Conservation (phyloP, 2,329 filamentous ascomycete genomes). For the Sphaerulina vaccinii region DNA sequence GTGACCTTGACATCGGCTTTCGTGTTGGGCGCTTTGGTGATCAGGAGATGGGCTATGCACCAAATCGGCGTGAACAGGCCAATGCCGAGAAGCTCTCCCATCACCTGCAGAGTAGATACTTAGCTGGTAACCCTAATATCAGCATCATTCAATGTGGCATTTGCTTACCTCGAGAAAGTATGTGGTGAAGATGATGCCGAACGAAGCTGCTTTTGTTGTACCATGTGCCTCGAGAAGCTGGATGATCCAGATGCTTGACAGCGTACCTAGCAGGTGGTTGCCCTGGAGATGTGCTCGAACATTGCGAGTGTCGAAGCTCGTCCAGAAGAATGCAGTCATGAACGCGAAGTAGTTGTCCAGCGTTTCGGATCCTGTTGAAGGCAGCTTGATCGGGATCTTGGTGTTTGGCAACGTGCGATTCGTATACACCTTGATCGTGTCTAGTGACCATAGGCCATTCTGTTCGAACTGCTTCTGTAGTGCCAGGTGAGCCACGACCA, state of each 20-base stretch:
- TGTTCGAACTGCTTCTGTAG: conserved; percentile 23
- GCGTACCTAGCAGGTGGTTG: conserved; percentile 25
- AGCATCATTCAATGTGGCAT: no score
- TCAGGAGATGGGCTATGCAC: conserved; percentile 23
- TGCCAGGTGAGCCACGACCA: conserved; percentile 18
- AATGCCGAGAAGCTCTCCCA: conserved; percentile 28
- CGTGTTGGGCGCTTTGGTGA: conserved; percentile 11
- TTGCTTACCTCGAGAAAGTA: conserved; percentile 21
- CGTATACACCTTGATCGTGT: conserved; percentile 18
- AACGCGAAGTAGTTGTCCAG: conserved; percentile 28
- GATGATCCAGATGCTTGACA: conserved; percentile 24
- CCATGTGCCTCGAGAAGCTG: conserved; percentile 26
- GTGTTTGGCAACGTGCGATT: conserved; percentile 24
- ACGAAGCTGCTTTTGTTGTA: conserved; percentile 3
- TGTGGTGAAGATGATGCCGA: conserved; percentile 16
- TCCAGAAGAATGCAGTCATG: conserved; percentile 27
- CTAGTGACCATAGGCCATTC: conserved; percentile 24
- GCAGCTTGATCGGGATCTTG: conserved; percentile 23
- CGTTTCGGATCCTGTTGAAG: conserved; percentile 18
- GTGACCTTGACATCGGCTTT: conserved; percentile 6
- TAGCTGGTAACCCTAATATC: no score
- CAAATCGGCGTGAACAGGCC: conserved; percentile 26
- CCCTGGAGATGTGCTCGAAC: conserved; percentile 24
- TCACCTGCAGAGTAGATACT: conserved; percentile 8
- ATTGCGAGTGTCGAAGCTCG: conserved; percentile 23